These are phyloP conservation scores for Phytophthora ramorum DNA, from an alignment of 352 stramenopile genomes.

Conservation along the genomic window DNA sequence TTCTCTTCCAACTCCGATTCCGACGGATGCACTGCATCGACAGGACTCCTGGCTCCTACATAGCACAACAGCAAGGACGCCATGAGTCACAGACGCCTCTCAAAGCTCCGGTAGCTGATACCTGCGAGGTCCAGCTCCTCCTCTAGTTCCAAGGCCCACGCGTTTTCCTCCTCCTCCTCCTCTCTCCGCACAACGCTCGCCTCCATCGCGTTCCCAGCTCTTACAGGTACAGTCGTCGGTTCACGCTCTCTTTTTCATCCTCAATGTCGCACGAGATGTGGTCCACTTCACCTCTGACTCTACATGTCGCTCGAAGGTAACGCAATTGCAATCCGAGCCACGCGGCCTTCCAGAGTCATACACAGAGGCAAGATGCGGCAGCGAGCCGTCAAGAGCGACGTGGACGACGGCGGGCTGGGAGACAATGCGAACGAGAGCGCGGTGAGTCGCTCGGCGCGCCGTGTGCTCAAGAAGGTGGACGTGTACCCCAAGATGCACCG, in stretches of 20 bases:
- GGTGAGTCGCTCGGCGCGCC: conserved; percentile 55
- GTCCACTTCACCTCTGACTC: conserved; percentile 12
- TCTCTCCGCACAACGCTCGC: not conserved
- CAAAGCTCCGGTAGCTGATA: conserved; percentile 13
- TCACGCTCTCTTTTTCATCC: not conserved
- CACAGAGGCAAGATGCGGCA: conserved; percentile 66
- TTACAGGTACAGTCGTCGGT: not conserved
- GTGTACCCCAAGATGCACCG: conserved; percentile 97
- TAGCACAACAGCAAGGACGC: not conserved
- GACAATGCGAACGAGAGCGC: conserved; percentile 40
- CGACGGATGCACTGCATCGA: not conserved
- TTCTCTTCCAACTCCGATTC: conserved; percentile 28
- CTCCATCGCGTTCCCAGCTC: conserved; percentile 5
- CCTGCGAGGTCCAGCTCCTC: conserved; percentile 60
- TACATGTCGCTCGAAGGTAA: conserved; percentile 11
- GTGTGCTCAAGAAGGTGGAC: conserved; percentile 83
- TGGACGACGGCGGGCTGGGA: conserved; percentile 51
- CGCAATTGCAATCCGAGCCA: conserved; percentile 14
- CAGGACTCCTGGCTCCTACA: conserved; percentile 7
- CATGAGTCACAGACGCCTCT: conserved; percentile 1
- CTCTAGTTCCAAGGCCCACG: conserved; percentile 76
- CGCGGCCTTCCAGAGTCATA: conserved; percentile 22
- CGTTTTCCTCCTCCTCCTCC: conserved; percentile 54
- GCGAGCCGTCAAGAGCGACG: conserved; percentile 62
- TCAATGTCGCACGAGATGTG: conserved; percentile 5